Evolutionary conservation across 2,329 filamentous ascomycete genomes (phyloP).

Genomic region (Penicillium decumbens): DNA sequence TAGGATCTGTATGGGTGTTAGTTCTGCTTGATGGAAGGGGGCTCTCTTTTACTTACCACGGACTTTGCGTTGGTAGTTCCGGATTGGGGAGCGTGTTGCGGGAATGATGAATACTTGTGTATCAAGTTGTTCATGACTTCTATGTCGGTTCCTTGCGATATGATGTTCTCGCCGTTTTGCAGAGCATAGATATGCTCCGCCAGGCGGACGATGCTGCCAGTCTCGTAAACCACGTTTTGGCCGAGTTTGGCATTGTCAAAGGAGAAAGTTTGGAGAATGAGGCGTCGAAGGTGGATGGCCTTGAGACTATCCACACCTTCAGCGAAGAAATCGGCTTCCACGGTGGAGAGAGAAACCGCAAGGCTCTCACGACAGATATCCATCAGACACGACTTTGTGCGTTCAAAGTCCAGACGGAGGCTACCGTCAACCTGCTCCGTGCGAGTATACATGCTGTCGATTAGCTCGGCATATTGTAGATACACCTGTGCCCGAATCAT

Average conservation of each 20-base stretch:
- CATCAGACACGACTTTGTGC: constrained; percentile 34
- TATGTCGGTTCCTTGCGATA: constrained; percentile 14
- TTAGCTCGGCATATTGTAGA: constrained; percentile 41
- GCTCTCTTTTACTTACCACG: constrained; percentile 18
- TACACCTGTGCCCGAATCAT: constrained; percentile 51
- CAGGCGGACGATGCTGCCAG: constrained; percentile 36
- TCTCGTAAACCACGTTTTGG: constrained; percentile 44
- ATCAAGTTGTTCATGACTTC: constrained; percentile 45
- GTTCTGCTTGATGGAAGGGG: no score
- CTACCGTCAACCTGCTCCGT: constrained; percentile 21
- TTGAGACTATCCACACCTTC: constrained; percentile 47
- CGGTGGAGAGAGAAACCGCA: constrained; percentile 29
- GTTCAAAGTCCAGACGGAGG: constrained; percentile 31
- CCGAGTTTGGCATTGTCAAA: constrained; percentile 26
- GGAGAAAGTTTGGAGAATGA: constrained; percentile 40
- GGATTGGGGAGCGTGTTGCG: constrained; percentile 21
- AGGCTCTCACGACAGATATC: constrained; percentile 29
- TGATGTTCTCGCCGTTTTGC: constrained; percentile 20
- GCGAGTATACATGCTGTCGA: constrained; percentile 33
- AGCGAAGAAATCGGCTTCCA: constrained; percentile 42
- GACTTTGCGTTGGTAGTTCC: constrained; percentile 17
- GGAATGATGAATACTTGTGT: constrained; percentile 45
- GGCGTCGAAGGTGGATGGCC: constrained; percentile 44
- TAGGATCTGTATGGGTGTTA: constrained; percentile 25
- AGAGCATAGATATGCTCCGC: constrained; percentile 33